phyloP scores from a whole-genome alignment of 495 filamentous ascomycete species.

The Aspergillus hancockii region DNA sequence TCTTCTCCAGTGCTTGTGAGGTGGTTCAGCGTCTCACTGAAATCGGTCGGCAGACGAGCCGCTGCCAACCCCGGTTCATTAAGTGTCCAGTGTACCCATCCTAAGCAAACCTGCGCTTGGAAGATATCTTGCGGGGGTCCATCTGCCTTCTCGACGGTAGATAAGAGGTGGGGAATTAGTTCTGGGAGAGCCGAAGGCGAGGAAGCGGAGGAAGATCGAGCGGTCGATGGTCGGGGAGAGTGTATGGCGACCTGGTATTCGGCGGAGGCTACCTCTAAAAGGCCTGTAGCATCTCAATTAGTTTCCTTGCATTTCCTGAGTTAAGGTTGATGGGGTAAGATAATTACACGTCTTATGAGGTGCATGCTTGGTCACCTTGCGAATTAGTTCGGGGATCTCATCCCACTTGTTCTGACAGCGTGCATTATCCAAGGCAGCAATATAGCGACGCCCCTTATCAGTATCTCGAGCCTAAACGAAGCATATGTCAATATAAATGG shows the following conservation, averaged over 20 bases:
- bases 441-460: conserved; percentile 77
- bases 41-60: conserved; percentile 60
- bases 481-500: conserved; percentile 25
- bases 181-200: conserved; percentile 56
- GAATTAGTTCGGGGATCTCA: conserved; percentile 82
- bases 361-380: conserved; percentile 93
- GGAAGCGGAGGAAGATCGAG: conserved; percentile 35
- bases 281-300: conserved; percentile 51
- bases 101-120: conserved; percentile 77
- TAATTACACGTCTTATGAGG: conserved; percentile 77
- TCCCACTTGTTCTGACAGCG: conserved; percentile 88
- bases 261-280: conserved; percentile 71
- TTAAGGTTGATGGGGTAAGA: conserved; percentile 12
- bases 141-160: conserved; percentile 64
- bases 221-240: conserved; percentile 35
- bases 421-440: conserved; percentile 77
- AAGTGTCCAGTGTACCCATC: conserved; percentile 78
- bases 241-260: conserved; percentile 65
- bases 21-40: conserved; percentile 51
- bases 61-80: conserved; percentile 65
- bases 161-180: conserved; percentile 58
- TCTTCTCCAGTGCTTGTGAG: conserved; percentile 46
- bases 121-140: conserved; percentile 67
- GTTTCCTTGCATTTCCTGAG: conserved; percentile 18
- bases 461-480: conserved; percentile 42